Evolutionary conservation across 2,329 filamentous ascomycete genomes (phyloP).

Genomic region (Colletotrichum agaves): DNA sequence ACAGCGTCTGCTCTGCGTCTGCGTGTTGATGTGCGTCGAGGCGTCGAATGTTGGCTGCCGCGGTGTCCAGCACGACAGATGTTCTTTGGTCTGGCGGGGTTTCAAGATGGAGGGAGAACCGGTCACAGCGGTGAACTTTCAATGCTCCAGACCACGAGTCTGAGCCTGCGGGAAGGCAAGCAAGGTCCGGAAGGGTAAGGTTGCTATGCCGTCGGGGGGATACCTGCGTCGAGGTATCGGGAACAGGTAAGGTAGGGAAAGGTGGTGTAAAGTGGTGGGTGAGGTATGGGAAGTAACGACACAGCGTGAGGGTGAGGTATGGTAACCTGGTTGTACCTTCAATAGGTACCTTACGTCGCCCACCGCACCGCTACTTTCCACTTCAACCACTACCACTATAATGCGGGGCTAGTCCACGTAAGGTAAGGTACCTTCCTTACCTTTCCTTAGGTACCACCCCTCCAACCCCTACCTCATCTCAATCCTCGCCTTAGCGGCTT

Average conservation of each 20-base stretch:
- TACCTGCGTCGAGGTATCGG: not conserved
- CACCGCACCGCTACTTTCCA: constrained; percentile 24
- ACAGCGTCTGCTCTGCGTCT: not conserved
- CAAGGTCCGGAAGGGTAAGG: constrained; percentile 14
- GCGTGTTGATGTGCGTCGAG: not conserved
- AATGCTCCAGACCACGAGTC: constrained; percentile 27
- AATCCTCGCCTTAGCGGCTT: constrained; percentile 28
- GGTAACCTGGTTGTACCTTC: constrained; percentile 5
- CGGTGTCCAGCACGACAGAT: constrained; percentile 2
- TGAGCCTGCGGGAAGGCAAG: constrained; percentile 9
- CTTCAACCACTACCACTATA: constrained; percentile 4
- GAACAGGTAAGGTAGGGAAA: constrained; percentile 7
- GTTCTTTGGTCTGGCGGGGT: constrained; percentile 43
- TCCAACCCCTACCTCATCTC: too few species aligned
- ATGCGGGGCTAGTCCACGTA: constrained; percentile 3
- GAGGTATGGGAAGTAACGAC: constrained; percentile 18
- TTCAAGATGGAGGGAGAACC: constrained; percentile 43
- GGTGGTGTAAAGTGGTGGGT: constrained; percentile 11
- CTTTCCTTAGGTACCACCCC: too few species aligned
- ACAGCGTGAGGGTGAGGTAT: not conserved
- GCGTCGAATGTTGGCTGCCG: not conserved
- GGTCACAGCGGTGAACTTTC: constrained; percentile 36
- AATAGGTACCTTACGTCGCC: not conserved
- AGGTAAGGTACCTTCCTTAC: not conserved
- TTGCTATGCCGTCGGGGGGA: constrained; percentile 18